Evolutionary conservation across 768 basidiomycete species (phyloP).

Genomic region (Fomitopsis serialis): DNA sequence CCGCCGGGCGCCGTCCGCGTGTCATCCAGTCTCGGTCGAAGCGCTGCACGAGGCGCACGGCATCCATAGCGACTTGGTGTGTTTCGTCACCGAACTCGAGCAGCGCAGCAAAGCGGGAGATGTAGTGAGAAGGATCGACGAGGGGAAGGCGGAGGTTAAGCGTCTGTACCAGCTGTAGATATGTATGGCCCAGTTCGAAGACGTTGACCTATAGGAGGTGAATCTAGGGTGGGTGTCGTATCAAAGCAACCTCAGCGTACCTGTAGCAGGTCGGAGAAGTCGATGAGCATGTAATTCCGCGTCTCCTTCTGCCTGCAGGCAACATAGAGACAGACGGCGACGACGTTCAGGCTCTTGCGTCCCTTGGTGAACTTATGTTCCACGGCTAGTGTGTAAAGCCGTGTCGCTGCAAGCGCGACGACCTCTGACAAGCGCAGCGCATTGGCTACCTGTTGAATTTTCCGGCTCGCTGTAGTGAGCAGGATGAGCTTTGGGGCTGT

Average conservation of each 20-base stretch:
- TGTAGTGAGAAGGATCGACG: constrained; percentile 95
- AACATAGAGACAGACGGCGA: constrained; percentile 93
- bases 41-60: constrained; percentile 86
- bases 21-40: constrained; percentile 99
- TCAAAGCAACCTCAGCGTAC: no score
- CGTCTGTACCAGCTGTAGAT: constrained; percentile 87
- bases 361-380: constrained; percentile 94
- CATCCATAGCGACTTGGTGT: constrained; percentile 86
- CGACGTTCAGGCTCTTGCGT: constrained; percentile 85
- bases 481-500: background rate
- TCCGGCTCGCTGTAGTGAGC: constrained; percentile 58
- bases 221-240: no score
- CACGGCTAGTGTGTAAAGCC: constrained; percentile 90
- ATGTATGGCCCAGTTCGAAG: constrained; percentile 93
- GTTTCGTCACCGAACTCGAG: constrained; percentile 97
- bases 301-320: constrained; percentile 91
- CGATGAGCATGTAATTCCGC: constrained; percentile 93
- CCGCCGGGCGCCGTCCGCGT: constrained; percentile 89
- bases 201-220: constrained; percentile 74
- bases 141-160: constrained; percentile 82
- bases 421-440: constrained; percentile 75
- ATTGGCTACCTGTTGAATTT: constrained; percentile 78
- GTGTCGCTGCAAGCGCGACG: constrained; percentile 74
- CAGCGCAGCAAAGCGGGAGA: constrained; percentile 88
- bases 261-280: constrained; percentile 95